phyloP scores from a whole-genome alignment of 176 grass and related monocot species.

The Oryza glaberrima region DNA sequence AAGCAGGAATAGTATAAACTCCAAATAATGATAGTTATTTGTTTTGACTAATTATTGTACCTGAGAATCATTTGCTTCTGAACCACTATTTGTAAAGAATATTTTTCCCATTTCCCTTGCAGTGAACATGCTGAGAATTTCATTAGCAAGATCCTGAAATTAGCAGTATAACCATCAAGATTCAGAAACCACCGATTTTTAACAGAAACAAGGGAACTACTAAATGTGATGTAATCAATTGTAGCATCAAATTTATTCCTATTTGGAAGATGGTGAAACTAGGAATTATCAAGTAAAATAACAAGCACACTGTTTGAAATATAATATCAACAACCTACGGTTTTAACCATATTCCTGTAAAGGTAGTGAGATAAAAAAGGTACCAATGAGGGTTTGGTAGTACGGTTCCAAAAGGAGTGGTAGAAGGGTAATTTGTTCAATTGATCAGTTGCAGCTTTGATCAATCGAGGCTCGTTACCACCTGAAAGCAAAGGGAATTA shows the following conservation, averaged over 20 bases:
- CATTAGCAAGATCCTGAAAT: slow-evolving; percentile 89
- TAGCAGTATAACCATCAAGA: slow-evolving; percentile 12
- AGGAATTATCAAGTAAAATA: neutral
- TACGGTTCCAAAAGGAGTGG: slow-evolving; percentile 97
- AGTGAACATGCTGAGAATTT: slow-evolving; percentile 75
- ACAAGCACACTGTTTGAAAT: neutral
- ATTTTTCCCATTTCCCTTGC: slow-evolving; percentile 93
- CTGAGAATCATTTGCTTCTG: slow-evolving; percentile 99
- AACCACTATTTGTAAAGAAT: slow-evolving; percentile 96
- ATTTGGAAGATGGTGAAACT: slow-evolving; percentile 2
- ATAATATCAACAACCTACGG: neutral
- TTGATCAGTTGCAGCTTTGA: slow-evolving; percentile 84
- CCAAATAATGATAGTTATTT: neutral
- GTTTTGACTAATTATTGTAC: slow-evolving; percentile 22
- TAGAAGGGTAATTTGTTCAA: slow-evolving; percentile 95
- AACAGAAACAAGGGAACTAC: neutral
- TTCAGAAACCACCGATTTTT: slow-evolving; percentile 1
- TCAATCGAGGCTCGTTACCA: slow-evolving; percentile 81
- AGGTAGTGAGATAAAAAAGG: neutral
- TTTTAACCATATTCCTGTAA: neutral
- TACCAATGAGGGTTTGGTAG: slow-evolving; percentile 95
- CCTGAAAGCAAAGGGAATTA: slow-evolving; percentile 61
- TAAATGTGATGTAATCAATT: neutral
- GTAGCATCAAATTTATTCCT: neutral
- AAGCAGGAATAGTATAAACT: slow-evolving; percentile 5